Evolutionary conservation across 352 stramenopile genomes (phyloP).

Genomic region (Globisporangium acanthophoron): DNA sequence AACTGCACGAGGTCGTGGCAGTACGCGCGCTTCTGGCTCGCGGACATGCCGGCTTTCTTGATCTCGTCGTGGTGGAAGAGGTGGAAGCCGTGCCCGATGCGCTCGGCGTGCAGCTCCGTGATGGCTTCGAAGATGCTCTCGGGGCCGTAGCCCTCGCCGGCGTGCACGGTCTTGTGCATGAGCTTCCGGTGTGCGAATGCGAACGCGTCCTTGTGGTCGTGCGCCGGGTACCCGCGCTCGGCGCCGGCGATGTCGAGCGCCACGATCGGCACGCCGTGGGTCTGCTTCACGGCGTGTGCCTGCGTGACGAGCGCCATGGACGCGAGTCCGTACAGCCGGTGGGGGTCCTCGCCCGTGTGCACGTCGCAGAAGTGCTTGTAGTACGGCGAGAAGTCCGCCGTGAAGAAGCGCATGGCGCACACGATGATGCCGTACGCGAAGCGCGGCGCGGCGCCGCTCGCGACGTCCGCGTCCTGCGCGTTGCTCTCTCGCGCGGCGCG

Average conservation of each 20-base stretch:
- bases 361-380: conserved; percentile 82
- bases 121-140: conserved; percentile 87
- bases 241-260: conserved; percentile 83
- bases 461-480: conserved; percentile 38
- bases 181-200: conserved; percentile 86
- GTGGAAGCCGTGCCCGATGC: conserved; percentile 82
- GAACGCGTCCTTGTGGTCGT: conserved; percentile 79
- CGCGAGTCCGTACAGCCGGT: conserved; percentile 75
- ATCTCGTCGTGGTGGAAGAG: conserved; percentile 80
- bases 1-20: conserved; percentile 82
- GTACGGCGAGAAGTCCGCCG: conserved; percentile 71
- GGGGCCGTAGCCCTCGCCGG: conserved; percentile 80
- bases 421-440: conserved; percentile 88
- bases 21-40: conserved; percentile 50
- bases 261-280: conserved; percentile 71
- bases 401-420: conserved; percentile 88
- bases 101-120: conserved; percentile 80
- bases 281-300: conserved; percentile 64
- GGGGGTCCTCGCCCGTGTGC: conserved; percentile 61
- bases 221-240: conserved; percentile 73
- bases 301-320: conserved; percentile 82
- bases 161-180: conserved; percentile 86
- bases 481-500: conserved; percentile 71
- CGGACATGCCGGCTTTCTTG: conserved; percentile 41
- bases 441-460: conserved; percentile 40